Percentiles rank a stretch among this genome's conserved stretches.
These are phyloP conservation scores for Tothia fuscella DNA, from an alignment of 2,329 filamentous ascomycete genomes.

Conservation along the genomic window DNA sequence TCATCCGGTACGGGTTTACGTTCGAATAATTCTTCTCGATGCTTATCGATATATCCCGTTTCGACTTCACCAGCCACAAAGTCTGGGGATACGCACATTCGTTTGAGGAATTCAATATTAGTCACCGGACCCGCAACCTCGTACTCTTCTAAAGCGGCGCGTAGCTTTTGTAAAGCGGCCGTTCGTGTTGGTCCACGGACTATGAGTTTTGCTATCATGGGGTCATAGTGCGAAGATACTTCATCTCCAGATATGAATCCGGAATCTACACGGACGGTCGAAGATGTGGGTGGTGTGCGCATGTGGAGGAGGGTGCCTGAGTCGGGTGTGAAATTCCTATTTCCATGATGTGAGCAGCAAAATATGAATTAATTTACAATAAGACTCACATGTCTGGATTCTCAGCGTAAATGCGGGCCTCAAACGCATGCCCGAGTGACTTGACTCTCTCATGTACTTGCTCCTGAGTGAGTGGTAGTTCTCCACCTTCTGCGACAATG, in stretches of 20 bases:
- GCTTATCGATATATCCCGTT: constrained; percentile 91
- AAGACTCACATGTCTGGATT: constrained; percentile 77
- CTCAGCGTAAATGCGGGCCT: constrained; percentile 93
- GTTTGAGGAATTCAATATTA: constrained; percentile 94
- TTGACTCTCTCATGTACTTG: constrained; percentile 59
- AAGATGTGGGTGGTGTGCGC: constrained; percentile 53
- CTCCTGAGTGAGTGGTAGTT: constrained; percentile 52
- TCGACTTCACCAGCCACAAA: constrained; percentile 85
- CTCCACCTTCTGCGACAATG: constrained; percentile 62
- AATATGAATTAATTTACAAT: background rate
- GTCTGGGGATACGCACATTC: constrained; percentile 65
- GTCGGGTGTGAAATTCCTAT: constrained; percentile 92
- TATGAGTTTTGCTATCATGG: constrained; percentile 98
- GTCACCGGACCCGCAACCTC: constrained; percentile 88
- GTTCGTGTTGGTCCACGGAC: constrained; percentile 69
- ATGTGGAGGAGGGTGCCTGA: constrained; percentile 81
- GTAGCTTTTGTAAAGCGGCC: constrained; percentile 72
- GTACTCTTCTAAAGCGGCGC: constrained; percentile 70
- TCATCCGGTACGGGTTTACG: constrained; percentile 52
- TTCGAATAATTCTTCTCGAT: constrained; percentile 66
- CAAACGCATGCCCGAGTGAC: constrained; percentile 73
- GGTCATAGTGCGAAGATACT: constrained; percentile 90
- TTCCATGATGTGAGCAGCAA: constrained; percentile 19
- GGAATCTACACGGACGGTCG: constrained; percentile 79
- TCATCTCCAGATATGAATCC: constrained; percentile 87